Conservation (phyloP, 108 stramenopile species). For the Skeletonema grethae region DNA sequence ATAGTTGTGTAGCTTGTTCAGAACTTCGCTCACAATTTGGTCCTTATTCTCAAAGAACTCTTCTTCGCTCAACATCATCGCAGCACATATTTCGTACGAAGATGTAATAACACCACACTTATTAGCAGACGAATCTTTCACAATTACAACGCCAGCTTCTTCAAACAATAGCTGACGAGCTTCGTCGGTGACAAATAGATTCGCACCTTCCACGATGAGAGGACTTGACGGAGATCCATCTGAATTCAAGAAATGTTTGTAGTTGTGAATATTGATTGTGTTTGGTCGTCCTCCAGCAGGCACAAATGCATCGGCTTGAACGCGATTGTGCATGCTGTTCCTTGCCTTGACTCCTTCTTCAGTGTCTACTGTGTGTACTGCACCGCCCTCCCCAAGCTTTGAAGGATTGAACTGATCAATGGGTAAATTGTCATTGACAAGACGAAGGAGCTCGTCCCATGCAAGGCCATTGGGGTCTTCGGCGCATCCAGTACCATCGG, state of each 20-base stretch:
- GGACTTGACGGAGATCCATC: conserved; percentile 87
- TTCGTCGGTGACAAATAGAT: conserved; percentile 92
- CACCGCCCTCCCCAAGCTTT: conserved; percentile 76
- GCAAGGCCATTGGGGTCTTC: conserved; percentile 96
- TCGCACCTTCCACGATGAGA: conserved; percentile 97
- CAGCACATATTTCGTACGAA: conserved; percentile 94
- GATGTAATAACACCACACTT: conserved; percentile 98
- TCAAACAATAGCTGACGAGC: conserved; percentile 91
- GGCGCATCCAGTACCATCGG: conserved; percentile 94
- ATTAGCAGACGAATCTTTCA: conserved; percentile 99
- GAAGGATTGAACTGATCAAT: conserved; percentile 81
- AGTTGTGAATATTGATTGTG: conserved; percentile 93
- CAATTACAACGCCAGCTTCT: conserved; percentile 93
- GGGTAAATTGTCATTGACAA: conserved; percentile 72
- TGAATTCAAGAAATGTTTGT: conserved; percentile 73
- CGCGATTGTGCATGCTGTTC: conserved; percentile 97
- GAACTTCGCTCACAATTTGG: conserved; percentile 91
- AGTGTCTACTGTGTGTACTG: conserved; percentile 75
- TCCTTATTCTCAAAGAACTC: conserved; percentile 94
- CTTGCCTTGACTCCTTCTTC: conserved; percentile 92
- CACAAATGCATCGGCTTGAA: conserved; percentile 94
- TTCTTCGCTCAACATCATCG: conserved; percentile 91
- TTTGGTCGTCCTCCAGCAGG: conserved; percentile 97
- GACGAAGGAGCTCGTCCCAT: conserved; percentile 89
- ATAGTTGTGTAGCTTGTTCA: conserved; percentile 81